These are phyloP conservation scores for Gossypium armourianum DNA, from an alignment of 441 rosid genomes.

Conservation along the genomic window DNA sequence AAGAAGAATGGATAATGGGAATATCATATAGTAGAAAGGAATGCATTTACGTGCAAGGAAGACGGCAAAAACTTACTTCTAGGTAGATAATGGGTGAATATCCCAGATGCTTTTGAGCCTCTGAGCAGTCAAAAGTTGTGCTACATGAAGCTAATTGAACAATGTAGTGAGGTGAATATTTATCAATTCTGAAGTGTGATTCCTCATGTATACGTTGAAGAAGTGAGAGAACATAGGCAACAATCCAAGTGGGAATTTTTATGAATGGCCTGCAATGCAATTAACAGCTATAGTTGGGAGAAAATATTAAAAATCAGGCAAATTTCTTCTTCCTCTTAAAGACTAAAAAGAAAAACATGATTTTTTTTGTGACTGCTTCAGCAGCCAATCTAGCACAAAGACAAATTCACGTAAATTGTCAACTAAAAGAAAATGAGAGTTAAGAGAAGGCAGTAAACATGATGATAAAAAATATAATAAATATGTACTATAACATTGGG, in stretches of 20 bases:
- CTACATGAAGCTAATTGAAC: constrained; percentile 52
- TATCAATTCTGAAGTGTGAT: constrained; percentile 30
- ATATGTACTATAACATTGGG: not conserved
- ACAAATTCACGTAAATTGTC: not conserved
- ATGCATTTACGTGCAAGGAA: not conserved
- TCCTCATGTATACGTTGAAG: constrained; percentile 43
- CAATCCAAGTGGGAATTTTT: constrained; percentile 48
- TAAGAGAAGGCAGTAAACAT: not conserved
- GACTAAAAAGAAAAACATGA: not conserved
- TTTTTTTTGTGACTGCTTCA: not conserved
- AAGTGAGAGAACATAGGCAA: constrained; percentile 34
- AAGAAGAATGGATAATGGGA: not conserved
- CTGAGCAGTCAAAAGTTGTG: constrained; percentile 69
- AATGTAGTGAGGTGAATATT: constrained; percentile 37
- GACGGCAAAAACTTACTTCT: constrained; percentile 38
- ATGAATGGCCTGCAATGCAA: constrained; percentile 58
- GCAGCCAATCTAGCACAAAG: not conserved
- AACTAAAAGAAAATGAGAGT: not conserved
- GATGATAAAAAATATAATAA: not conserved
- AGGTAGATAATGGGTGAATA: constrained; percentile 57
- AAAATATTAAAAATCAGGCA: not conserved
- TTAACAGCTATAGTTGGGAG: constrained; percentile 10
- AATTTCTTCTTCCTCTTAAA: not conserved
- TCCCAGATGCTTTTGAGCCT: constrained; percentile 59
- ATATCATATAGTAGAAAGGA: not conserved